Conservation (phyloP, 2,329 filamentous ascomycete genomes). For the Sporothrix pseudoabietina region DNA sequence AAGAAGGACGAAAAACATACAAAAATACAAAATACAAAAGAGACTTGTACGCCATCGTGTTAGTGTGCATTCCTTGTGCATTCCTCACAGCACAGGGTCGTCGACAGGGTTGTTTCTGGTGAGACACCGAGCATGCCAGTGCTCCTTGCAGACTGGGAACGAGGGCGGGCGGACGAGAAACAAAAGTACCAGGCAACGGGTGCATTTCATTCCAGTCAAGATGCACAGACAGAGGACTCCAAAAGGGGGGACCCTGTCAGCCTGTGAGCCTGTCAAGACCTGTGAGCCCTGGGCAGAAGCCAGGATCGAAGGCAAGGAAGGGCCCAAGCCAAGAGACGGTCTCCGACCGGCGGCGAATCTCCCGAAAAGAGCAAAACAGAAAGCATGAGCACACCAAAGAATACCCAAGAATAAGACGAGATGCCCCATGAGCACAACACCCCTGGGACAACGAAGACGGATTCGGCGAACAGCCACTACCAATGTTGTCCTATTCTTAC, state of each 20-base stretch:
- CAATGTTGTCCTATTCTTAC: not conserved
- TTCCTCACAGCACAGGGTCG: slow-evolving; percentile 12
- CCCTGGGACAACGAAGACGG: not conserved
- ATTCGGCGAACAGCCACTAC: not conserved
- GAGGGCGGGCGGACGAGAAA: not conserved
- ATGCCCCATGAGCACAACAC: not conserved
- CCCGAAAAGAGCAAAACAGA: slow-evolving; percentile 2
- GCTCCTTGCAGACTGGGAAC: slow-evolving; percentile 18
- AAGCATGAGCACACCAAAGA: not conserved
- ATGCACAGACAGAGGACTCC: not conserved
- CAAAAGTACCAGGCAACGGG: not conserved
- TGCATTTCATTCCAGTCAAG: not conserved
- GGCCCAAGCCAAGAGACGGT: not conserved
- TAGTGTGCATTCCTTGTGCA: slow-evolving; percentile 18
- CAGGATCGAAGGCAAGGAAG: slow-evolving; percentile 7
- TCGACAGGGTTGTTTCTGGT: not conserved
- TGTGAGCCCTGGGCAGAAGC: not conserved
- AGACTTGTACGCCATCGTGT: not conserved
- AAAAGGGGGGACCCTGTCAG: not conserved
- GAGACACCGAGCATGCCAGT: slow-evolving; percentile 24
- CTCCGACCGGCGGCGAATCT: slow-evolving; percentile 15
- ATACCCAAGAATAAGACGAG: not conserved
- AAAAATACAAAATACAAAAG: not conserved
- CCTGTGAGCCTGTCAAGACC: not conserved
- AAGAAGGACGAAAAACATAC: not conserved